Conservation (phyloP, 1,284 basidiomycete species). For the Thelephora terrestris region DNA sequence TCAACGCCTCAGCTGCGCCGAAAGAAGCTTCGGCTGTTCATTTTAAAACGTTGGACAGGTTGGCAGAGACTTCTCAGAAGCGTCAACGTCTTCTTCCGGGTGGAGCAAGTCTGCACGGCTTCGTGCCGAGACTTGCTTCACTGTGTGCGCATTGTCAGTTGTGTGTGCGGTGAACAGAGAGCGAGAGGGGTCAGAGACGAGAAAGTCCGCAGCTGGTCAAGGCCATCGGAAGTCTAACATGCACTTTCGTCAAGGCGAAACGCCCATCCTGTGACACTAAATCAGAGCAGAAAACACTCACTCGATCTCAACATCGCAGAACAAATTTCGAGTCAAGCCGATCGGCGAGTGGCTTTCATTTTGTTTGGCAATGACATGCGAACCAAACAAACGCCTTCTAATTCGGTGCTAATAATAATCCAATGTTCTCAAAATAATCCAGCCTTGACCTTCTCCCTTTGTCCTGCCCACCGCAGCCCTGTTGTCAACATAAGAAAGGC, state of each 20-base stretch:
- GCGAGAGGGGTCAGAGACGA: background rate
- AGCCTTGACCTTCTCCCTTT: too few species aligned
- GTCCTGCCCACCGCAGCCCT: too few species aligned
- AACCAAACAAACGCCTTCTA: too few species aligned
- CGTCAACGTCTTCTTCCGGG: background rate
- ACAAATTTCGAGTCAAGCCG: too few species aligned
- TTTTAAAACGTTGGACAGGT: background rate
- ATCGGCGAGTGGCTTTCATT: too few species aligned
- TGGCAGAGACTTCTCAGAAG: background rate
- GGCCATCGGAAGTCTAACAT: constrained; percentile 1
- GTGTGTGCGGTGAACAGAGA: background rate
- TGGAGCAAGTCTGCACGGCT: background rate
- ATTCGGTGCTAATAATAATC: too few species aligned
- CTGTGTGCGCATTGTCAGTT: background rate
- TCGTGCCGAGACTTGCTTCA: background rate
- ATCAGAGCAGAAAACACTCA: too few species aligned
- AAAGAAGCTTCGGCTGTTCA: background rate
- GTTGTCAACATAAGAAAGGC: too few species aligned
- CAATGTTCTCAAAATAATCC: too few species aligned
- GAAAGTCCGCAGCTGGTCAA: background rate
- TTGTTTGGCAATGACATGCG: too few species aligned
- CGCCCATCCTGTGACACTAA: background rate
- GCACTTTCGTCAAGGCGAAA: background rate
- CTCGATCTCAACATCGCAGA: too few species aligned
- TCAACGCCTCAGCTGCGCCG: background rate